phyloP scores from a whole-genome alignment of 192 early-diverging fungal genomes.

The Thamnidium elegans region DNA sequence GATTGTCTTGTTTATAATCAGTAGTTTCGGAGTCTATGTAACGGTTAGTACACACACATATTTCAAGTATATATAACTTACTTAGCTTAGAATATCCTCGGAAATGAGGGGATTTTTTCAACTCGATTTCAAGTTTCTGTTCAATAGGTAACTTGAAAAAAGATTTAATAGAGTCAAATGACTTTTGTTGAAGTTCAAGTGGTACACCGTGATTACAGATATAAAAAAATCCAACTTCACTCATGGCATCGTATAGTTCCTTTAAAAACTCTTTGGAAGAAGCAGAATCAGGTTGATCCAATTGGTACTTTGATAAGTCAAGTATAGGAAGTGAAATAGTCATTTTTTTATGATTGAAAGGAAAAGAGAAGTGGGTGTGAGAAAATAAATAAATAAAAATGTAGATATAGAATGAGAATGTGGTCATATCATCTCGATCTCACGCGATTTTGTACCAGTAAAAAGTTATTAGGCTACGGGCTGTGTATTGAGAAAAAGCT shows the following conservation, averaged over 20 bases:
- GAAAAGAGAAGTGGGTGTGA: no score
- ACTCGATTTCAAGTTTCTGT: slow-evolving; percentile 53
- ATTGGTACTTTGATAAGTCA: slow-evolving; percentile 19
- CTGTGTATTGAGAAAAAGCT: no score
- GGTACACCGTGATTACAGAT: slow-evolving; percentile 44
- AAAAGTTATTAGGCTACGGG: no score
- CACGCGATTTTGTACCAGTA: no score
- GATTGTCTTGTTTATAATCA: slow-evolving; percentile 37
- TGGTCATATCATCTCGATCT: no score
- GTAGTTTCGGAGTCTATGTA: slow-evolving; percentile 31
- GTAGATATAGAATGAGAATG: no score
- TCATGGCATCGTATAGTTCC: slow-evolving; percentile 48
- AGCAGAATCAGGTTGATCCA: slow-evolving; percentile 15
- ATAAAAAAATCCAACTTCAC: slow-evolving; percentile 59
- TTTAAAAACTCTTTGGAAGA: slow-evolving; percentile 34
- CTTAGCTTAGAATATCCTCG: slow-evolving; percentile 53
- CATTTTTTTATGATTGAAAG: background rate
- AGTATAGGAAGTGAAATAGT: slow-evolving; percentile 21
- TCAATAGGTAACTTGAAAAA: slow-evolving; percentile 56
- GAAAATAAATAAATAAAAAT: no score
- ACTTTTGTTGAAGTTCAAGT: slow-evolving; percentile 18
- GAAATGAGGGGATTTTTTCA: slow-evolving; percentile 55
- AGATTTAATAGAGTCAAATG: slow-evolving; percentile 37
- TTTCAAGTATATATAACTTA: slow-evolving; percentile 12
- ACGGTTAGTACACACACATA: background rate